Evolutionary conservation across 1,284 basidiomycete species (phyloP), one percentile per base, ranked within the genome.

Genomic region (Grifola frondosa): DNA sequence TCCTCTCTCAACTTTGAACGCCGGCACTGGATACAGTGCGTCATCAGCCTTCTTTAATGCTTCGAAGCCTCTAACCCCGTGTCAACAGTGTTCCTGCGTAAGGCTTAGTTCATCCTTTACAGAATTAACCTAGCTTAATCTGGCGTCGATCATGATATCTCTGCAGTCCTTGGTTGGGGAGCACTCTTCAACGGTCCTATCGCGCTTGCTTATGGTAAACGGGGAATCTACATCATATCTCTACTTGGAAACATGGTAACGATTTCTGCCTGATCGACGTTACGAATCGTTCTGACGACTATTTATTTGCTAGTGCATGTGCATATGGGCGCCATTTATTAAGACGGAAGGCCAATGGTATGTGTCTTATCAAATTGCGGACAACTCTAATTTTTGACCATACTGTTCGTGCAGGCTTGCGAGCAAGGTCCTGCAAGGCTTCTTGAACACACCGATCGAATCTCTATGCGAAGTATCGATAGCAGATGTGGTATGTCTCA

Each of bases 381-480:
- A n/a, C 10, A 32, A 17, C 8, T 11, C n/a, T 10, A 10, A 32
- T 32, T 16, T 16, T 32, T 16, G 10, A 17, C 13, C 16, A 10
- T 35, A 22, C 8, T 35, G 12, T 35, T 35, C 15, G 1, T 35
- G 16, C 9, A 35, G 33, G 33, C 20, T 35, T 22, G 33, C 33
- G 19, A 35, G 33, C 33, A 35, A 35, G 15, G 24, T 35, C 20
- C 20, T 35, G 6, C 33, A 35, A 32, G 30, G 33, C 6, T 35
- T 35, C 15, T 15, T 35, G 19, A 21, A 22, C 15, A 35, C 11
- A 12, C 33, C 33, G 6, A 22, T 17, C 11, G 33, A 35, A 22
- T 35, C 33, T 6, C 33, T 35, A 10, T 35, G 33, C 24, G 33
- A 35, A 21, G 33, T 35, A 35, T 35, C 33, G 33, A 21, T 35